A percentile compares a stretch with the other conserved stretches of the same genome.
Conservation (phyloP, 805 yeast species). For the Sungouiella blattae region DNA sequence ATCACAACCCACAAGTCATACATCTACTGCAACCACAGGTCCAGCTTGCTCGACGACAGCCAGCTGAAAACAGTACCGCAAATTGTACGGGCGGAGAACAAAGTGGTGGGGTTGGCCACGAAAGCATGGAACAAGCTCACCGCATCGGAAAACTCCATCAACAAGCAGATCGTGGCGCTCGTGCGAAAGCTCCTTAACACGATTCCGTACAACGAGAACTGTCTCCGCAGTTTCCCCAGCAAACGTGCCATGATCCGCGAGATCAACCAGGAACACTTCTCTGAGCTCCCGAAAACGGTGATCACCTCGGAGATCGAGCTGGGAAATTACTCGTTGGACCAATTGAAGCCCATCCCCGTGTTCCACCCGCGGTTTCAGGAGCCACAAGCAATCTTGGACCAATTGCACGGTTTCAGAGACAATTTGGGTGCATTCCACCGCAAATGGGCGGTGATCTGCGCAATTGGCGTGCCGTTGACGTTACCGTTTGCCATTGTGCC, state of each 20-base stretch:
- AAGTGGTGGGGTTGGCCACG: conserved; percentile 46
- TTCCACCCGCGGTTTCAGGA: conserved; percentile 36
- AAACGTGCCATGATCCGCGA: conserved; percentile 53
- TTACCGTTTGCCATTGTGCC: conserved; percentile 81
- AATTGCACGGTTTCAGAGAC: conserved; percentile 41
- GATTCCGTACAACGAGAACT: conserved; percentile 78
- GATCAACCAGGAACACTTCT: conserved; percentile 27
- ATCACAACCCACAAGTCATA: conserved; percentile 59
- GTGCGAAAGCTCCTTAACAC: conserved; percentile 53
- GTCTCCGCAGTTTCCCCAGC: conserved; percentile 74
- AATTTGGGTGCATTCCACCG: conserved; percentile 50
- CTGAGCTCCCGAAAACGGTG: conserved; percentile 6
- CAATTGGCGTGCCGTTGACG: conserved; percentile 68
- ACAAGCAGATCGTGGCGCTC: conserved; percentile 53
- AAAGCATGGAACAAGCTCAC: conserved; percentile 62
- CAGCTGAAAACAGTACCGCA: conserved; percentile 28
- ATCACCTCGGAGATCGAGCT: conserved; percentile 11
- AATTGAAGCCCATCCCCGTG: conserved; percentile 38
- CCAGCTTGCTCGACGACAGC: conserved; percentile 20
- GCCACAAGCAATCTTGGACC: conserved; percentile 29
- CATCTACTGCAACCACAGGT: conserved; percentile 63
- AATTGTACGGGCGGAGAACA: conserved; percentile 42
- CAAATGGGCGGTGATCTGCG: conserved; percentile 51
- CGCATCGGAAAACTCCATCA: conserved; percentile 51
- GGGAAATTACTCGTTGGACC: conserved; percentile 21